Conservation (phyloP, 768 basidiomycete genomes). For the Chlorophyllum brunneum region DNA sequence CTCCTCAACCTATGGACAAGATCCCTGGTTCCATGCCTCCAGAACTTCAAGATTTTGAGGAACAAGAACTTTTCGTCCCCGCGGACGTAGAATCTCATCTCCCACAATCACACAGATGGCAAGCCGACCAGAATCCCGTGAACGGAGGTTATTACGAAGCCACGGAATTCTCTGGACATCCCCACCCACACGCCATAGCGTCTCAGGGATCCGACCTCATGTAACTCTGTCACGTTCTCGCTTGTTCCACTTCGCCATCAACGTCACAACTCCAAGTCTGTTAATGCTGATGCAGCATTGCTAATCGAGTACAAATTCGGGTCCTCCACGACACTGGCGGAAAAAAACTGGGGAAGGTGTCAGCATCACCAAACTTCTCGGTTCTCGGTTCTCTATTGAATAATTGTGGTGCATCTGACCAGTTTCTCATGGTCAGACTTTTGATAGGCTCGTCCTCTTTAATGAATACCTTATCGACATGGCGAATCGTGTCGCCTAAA, state of each 20-base stretch:
- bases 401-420: not conserved
- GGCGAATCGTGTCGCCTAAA: not conserved
- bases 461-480: not conserved
- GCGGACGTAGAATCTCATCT: constrained; percentile 43
- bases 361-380: not conserved
- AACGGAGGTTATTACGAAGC: not conserved
- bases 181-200: not conserved
- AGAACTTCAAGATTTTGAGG: constrained; percentile 56
- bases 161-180: not conserved
- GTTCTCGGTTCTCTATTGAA: not conserved
- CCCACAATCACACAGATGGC: constrained; percentile 5
- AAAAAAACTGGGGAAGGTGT: not conserved
- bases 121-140: not conserved
- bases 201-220: not conserved
- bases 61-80: constrained; percentile 69
- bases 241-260: not conserved
- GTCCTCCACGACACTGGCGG: too few relatives aligned
- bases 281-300: not conserved
- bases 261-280: not conserved
- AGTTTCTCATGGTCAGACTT: constrained; percentile 2
- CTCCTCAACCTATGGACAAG: constrained; percentile 63
- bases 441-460: not conserved
- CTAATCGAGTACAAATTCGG: not conserved
- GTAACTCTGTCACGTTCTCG: not conserved
- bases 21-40: constrained; percentile 53